Percentiles rank a stretch among this genome's conserved stretches.
These are phyloP conservation scores for Bombardia bombarda DNA, from an alignment of 495 filamentous ascomycete species.

Conservation along the genomic window DNA sequence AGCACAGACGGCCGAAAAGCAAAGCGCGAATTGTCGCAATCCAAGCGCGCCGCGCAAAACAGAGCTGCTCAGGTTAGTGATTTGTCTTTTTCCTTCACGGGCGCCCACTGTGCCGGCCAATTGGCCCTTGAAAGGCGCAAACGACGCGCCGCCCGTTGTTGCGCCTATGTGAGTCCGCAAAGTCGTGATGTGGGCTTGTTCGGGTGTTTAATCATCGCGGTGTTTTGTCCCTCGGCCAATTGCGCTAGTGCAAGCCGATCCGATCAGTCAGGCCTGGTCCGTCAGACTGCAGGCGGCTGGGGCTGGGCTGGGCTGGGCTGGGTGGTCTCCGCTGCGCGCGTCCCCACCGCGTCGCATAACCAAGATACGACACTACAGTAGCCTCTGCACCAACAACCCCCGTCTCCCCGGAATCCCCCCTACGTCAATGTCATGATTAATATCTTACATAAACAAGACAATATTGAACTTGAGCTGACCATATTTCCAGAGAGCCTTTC, in stretches of 20 bases:
- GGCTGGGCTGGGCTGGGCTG: too few relatives aligned
- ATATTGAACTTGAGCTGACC: background rate
- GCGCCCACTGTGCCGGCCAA: background rate
- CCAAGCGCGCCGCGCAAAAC: constrained; percentile 94
- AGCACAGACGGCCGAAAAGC: constrained; percentile 35
- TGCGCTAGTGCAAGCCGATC: background rate
- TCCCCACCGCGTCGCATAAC: background rate
- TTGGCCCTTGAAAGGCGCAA: too few relatives aligned
- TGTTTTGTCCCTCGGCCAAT: background rate
- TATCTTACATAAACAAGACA: constrained; percentile 21
- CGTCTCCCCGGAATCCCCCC: too few relatives aligned
- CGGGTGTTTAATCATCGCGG: constrained; percentile 7
- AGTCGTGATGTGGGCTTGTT: too few relatives aligned
- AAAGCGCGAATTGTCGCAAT: constrained; percentile 87
- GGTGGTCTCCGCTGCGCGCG: background rate
- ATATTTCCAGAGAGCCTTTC: constrained; percentile 92
- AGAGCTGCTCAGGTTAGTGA: constrained; percentile 81
- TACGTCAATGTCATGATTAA: constrained; percentile 6
- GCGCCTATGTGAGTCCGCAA: too few relatives aligned
- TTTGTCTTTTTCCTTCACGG: background rate
- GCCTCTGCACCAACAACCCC: too few relatives aligned
- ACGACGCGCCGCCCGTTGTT: too few relatives aligned
- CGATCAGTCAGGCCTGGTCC: too few relatives aligned
- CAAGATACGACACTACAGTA: background rate
- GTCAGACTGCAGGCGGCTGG: too few relatives aligned